Evolutionary conservation across 1,284 basidiomycete genomes (phyloP), one percentile per base, ranked within the genome.

Genomic region (Serendipita sp.): DNA sequence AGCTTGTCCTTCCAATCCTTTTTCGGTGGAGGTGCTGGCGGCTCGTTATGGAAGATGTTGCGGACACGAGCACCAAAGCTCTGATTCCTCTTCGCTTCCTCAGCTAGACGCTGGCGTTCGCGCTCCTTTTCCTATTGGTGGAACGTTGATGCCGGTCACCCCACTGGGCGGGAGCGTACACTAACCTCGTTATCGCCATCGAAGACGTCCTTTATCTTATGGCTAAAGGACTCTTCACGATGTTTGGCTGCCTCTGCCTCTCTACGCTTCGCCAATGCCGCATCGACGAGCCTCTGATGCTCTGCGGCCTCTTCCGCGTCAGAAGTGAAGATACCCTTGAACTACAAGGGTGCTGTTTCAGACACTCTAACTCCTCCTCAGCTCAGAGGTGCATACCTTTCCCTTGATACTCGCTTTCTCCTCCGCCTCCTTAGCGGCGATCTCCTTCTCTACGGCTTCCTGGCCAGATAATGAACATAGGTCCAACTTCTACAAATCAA

Each of bases 1-100:
- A 58, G 17, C 53, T 58, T 58, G 53, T 58, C 53, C 53, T 58
- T 58, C 53, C 53, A 58, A 34, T 8, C 29, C 34, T 58, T 58
- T 32, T 4, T 4, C 6, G 26, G 53, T 10, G 53, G 53, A 4
- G 53, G 53, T 1, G 53, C 15, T n/a, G 17, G 15, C 10, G 26
- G 29, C 29, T 30, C 29, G 32, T 35, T n/a, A 8, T 58, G 15
- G 34, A 58, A 58, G 34, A 58, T n/a, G 26, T 53, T 53, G 12
- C 49, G 15, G 12, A 53, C 49, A 53, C 49, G 49, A 10, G 49
- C 49, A 13, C 49, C 49, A 29, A 53, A 53, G 26, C 49, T 53
- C 29, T 53, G 49, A 26, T 53, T 53, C 15, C 49, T 13, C 29
- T 53, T 53, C 15, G 49, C 49, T 26, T 53, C 49, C 26, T 53